Base-by-base conservation (phyloP, 306 rosid genomes). In the Albizia julibrissin region DNA sequence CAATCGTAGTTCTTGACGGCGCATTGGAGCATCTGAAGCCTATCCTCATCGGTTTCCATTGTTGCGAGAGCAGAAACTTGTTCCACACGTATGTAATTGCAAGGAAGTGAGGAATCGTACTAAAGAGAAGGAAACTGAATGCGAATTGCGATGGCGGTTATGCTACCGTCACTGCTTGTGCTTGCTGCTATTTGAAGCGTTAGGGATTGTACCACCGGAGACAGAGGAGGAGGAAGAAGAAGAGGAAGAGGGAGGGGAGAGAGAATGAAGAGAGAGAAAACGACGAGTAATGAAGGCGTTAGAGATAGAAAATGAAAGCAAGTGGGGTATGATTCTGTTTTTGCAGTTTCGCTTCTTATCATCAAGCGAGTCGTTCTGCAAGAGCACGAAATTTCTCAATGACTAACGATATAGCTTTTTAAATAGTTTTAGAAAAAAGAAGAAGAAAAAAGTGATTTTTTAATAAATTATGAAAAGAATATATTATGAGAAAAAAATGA, bases 1-100 rank as follows among this genome's bases (percentile, higher is more conserved):
- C 97, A 93, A 54, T 91, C 93, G 58, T 93, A 93, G 82, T 82
- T 88, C 87, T 87, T 92, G 4, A 93, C 91, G 2, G 84, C 83
- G 79, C 97, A 91, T 16, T 69, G 75, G 4, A 93, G 90, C 87
- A 85, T 73, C 71, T 61, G 86, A 80, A 91, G 71, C 59, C 72
- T 78, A 56, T 56, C 31, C 40, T 37, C 40, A 4, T 65, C 65
- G 16, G 50, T 58, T 69, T 80, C 78, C 83, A 69, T 80, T 21
- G 22, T 2, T 70, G 80, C n/a, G 59, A 42, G 31, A 5, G 6
- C 70, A 7, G 64, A 27, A 27, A 54, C 22, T 37, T 72, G 76
- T 37, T 37, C 40, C 40, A 37, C 40, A 37, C 59, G 0, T 0
- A 75, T 58, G 33, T 47, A 27, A 50, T 44, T 50, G 73, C 67